Conservation (phyloP, 1,284 basidiomycete species). For the Phellinidium pouzarii region DNA sequence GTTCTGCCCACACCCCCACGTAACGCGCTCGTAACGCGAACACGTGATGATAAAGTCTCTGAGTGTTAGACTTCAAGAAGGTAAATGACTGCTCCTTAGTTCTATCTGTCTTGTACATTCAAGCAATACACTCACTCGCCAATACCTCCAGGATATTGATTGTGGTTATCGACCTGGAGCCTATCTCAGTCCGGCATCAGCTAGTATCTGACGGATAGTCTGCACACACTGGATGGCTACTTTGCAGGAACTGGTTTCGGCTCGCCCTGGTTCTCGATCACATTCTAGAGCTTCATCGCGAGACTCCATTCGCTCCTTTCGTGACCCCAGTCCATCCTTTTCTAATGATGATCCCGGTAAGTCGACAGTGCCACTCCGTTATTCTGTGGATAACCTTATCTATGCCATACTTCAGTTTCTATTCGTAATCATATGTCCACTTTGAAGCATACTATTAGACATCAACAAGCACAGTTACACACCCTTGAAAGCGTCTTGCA, state of each 20-base stretch:
- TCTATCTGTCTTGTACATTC: too few species aligned
- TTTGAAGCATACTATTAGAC: conserved; percentile 68
- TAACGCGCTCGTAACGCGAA: too few species aligned
- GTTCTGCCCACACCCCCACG: too few species aligned
- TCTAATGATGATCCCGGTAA: conserved; percentile 54
- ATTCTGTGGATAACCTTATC: too few species aligned
- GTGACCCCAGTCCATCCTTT: conserved; percentile 45
- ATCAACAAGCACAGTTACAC: conserved; percentile 68
- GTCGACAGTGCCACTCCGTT: conserved; percentile 18
- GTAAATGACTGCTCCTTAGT: too few species aligned
- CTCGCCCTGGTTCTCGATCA: conserved; percentile 27
- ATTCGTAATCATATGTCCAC: conserved; percentile 69
- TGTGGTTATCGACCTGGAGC: too few species aligned
- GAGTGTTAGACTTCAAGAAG: too few species aligned
- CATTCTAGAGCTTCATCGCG: conserved; percentile 55
- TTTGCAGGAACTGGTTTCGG: conserved; percentile 17
- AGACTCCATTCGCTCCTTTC: conserved; percentile 34
- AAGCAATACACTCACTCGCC: too few species aligned
- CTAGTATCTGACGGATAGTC: too few species aligned
- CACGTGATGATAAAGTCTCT: too few species aligned
- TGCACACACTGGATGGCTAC: conserved; percentile 4
- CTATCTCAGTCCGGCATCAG: too few species aligned
- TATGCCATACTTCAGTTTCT: conserved; percentile 51
- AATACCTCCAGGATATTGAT: too few species aligned
- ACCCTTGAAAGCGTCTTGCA: conserved; percentile 57